Base-by-base conservation (phyloP, 352 stramenopile species). In the Phytopythium vexans region DNA sequence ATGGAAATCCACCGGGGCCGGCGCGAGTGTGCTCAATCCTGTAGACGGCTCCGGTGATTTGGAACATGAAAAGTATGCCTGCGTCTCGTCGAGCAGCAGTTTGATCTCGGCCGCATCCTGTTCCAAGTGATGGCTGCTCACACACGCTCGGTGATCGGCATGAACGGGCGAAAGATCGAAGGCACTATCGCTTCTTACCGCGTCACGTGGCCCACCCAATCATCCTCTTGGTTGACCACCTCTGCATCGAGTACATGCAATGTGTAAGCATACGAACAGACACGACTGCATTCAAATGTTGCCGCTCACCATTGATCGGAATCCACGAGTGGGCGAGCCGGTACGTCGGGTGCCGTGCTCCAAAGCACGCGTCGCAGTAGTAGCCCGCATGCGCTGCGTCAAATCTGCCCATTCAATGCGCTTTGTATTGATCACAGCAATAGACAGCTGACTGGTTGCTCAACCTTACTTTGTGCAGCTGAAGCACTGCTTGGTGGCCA, bases 301-400 rank as follows among this genome's bases (percentile, higher is more conserved):
- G n/a, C 21, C 21, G 21, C 21, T 27, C 37, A 82, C 75, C 72
- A 51, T 88, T 52, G 27, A 87, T 58, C 3, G 43, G 43, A 33
- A 56, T 66, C 82, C 79, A 90, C 3, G 61, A 64, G 49, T 92
- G 82, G 3, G 52, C 45, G 14, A 90, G 21, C 4, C 79, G 73
- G 16, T 86, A 77, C 31, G 71, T 41, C 1, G 79, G 79, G 49
- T 92, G 79, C 4, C 72, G 66, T 6, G 59, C 63, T 27, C 43
- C 46, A 46, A 92, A 92, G 54, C 82, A 92, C 14, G 52, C 65
- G 33, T 90, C 77, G 49, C 82, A 92, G 56, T 88, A 92, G 46
- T 68, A 86, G 3, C 79, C 79, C 8, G 68, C 47, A 9, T 74
- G 52, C 7, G 45, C 64, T 3, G 72, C 52, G 34, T 89, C 76